Evolutionary conservation across 2,329 filamentous ascomycete genomes (phyloP).

Genomic region (Reticulascus tulasneorum): DNA sequence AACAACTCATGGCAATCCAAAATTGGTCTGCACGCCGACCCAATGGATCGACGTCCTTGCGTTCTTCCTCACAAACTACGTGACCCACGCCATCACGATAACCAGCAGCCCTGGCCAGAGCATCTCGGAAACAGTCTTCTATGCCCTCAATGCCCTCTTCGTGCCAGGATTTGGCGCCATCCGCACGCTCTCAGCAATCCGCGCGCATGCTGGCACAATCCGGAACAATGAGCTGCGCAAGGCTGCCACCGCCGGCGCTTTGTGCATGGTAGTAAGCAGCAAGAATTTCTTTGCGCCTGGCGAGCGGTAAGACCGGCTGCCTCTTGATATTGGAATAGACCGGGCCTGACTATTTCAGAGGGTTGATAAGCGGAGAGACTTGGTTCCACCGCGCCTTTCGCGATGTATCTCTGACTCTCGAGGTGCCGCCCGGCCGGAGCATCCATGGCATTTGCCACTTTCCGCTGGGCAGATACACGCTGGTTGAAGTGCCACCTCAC

Average conservation of each 20-base stretch:
- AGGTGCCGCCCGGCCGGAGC: conserved; percentile 9
- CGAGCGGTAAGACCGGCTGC: too few relatives aligned
- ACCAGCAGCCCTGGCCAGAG: conserved; percentile 15
- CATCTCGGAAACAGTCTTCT: conserved; percentile 10
- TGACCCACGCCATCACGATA: conserved; percentile 20
- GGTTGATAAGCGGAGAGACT: too few relatives aligned
- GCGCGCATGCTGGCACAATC: conserved; percentile 10
- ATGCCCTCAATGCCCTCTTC: conserved; percentile 8
- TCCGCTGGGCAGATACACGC: conserved; percentile 8
- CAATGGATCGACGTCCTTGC: conserved; percentile 16
- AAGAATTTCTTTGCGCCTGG: too few relatives aligned
- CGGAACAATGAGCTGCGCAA: conserved; percentile 8
- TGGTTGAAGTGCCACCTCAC: conserved; percentile 12
- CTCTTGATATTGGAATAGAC: too few relatives aligned
- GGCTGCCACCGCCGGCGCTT: conserved; percentile 15
- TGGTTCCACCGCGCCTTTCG: too few relatives aligned
- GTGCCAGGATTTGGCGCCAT: conserved; percentile 15
- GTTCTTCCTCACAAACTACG: conserved; percentile 21
- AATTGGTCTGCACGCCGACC: conserved; percentile 17
- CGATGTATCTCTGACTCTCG: conserved; percentile 8
- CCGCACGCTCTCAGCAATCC: conserved; percentile 11
- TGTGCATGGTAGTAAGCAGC: conserved; percentile 20
- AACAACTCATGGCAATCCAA: conserved; percentile 13
- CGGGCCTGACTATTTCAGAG: too few relatives aligned
- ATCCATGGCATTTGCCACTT: conserved; percentile 10